Evolutionary conservation across 305 asterid genomes (phyloP), one percentile per base, ranked within the genome.

Genomic region (Solanum chacoense): DNA sequence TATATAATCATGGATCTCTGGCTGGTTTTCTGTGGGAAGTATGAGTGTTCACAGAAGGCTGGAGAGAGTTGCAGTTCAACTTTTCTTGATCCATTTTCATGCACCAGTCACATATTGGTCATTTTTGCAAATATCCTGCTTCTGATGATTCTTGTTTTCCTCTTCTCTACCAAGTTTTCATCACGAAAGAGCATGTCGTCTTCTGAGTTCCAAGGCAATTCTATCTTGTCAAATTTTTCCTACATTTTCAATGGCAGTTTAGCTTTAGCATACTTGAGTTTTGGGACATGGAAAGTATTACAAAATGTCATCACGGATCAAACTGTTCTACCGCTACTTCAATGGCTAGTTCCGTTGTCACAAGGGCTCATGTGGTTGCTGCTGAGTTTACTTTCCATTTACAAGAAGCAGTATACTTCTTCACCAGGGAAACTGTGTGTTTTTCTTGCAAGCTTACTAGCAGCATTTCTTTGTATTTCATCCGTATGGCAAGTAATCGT

Each of bases 311-410:
- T 85, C 22, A 1, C 1, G 9, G 87, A 34, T 1, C 22, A 26
- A 80, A 84, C 84, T 65, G 50, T 65, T 74, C 13, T 40, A 24
- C 91, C 91, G 29, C 91, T 85, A 20, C 72, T 77, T 69, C 37
- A 55, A 40, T 90, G 91, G 91, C 32, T 90, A 2, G 42, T 85
- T 11, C 42, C 67, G 36, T 13, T 85, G 88, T 86, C 84, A 87
- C 90, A 90, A 80, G 91, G 89, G 35, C 81, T 90, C 32, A 20
- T 24, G 20, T 88, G 88, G 92, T 35, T 83, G 84, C 40, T 90
- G 20, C 69, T 90, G 28, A 71, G 78, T 13, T 40, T 87, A 35
- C 36, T 77, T 55, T 16, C 28, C 63, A 29, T 72, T 28, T 36
- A 55, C 40, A 87, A 86, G 88, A 86, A 81, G n/a, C 74, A 80